Base-by-base conservation (phyloP, 352 stramenopile species). In the Globisporangium polare region DNA sequence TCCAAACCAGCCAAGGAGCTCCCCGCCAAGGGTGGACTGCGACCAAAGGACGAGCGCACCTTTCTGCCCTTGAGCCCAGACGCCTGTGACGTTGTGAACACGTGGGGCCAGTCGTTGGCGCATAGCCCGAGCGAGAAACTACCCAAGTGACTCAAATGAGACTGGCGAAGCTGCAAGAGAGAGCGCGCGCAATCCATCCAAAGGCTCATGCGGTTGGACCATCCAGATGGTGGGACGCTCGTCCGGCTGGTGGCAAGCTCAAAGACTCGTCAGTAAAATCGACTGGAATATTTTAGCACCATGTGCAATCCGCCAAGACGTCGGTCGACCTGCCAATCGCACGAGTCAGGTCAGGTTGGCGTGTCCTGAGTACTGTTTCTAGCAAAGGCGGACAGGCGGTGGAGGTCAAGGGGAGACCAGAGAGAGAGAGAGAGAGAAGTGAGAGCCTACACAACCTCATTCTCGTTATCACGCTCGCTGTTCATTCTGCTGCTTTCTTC, bases 51-150 rank as follows among this genome's bases (percentile, higher is more conserved):
- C 46, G 18, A 33, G 12, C 27, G 20, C 49, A 18, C 49, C n/a
- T 20, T 33, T 54, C 27, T 55, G 50, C 42, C 42, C 50, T 42
- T 55, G 50, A 27, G 50, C 29, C 27, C 50, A 55, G 50, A 13
- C 20, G 27, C 2, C 10, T 20, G 29, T 42, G 50, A 55, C 20
- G 18, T 9, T 24, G 18, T n/a, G n/a, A 55, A n/a, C 50, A 55
- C 7, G 27, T 55, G 50, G 29, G n/a, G 50, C 49, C 29, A 42
- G 27, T 27, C 27, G 37, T 3, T 2, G 18, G 49, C 26, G 18
- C 49, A 22, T 41, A 54, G 18, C 37, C 49, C n/a, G 17, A 35
- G 18, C 13, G 12, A 33, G 46, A 51, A 35, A 35, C 5, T 35
- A 35, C 29, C 29, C 29, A 35, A 35, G 9, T 6, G 29, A 35